Conservation (phyloP, 495 filamentous ascomycete species). For the Aspergillus nanangensis region DNA sequence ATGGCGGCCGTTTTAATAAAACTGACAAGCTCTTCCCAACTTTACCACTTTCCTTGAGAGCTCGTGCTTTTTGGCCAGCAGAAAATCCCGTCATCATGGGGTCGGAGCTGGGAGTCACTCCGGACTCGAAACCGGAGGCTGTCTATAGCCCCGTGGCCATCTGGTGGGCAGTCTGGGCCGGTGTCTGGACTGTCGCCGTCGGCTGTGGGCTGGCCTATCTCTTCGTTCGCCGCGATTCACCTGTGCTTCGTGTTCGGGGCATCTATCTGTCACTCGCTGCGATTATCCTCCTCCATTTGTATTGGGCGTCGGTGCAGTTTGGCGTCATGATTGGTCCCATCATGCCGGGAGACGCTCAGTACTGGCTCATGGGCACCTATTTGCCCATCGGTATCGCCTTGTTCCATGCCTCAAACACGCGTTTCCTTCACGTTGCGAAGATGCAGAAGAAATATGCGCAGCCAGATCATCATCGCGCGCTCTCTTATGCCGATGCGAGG, state of each 20-base stretch:
- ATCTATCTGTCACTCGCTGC: constrained; percentile 55
- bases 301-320: constrained; percentile 55
- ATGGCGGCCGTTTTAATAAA: background rate
- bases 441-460: constrained; percentile 29
- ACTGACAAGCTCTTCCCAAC: background rate
- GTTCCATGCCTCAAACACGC: constrained; percentile 65
- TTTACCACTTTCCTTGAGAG: background rate
- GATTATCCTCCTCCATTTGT: constrained; percentile 59
- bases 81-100: constrained; percentile 22
- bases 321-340: constrained; percentile 55
- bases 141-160: constrained; percentile 22
- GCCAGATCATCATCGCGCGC: constrained; percentile 5
- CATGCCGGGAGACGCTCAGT: constrained; percentile 56
- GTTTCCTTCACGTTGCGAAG: constrained; percentile 60
- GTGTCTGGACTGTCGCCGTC: constrained; percentile 53
- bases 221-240: constrained; percentile 47
- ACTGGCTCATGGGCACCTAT: constrained; percentile 72
- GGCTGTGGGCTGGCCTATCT: constrained; percentile 50
- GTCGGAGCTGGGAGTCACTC: constrained; percentile 29
- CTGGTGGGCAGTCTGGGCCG: constrained; percentile 31
- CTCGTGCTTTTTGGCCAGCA: background rate
- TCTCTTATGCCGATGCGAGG: constrained; percentile 3
- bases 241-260: constrained; percentile 61
- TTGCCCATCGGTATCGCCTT: constrained; percentile 66
- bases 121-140: constrained; percentile 23